Base-by-base conservation (phyloP, 2,329 filamentous ascomycete genomes). In the Hypoxylon sp. region DNA sequence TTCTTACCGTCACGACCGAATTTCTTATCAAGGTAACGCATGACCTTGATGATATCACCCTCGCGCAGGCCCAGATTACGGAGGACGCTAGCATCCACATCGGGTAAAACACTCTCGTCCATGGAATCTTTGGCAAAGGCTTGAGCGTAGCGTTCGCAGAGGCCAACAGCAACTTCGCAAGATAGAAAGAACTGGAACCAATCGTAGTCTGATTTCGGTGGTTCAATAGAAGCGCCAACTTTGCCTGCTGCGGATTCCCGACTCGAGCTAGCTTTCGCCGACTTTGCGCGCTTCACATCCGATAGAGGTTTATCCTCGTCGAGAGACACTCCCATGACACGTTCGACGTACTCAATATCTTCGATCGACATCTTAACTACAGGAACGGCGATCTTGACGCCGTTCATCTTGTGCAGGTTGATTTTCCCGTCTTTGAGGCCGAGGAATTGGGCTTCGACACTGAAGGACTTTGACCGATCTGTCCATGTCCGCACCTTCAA, bases 121-220 rank as follows among this genome's bases (percentile, higher is more conserved):
- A 99, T 97, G 16, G 92, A 94, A 67, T 99, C 94, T 66, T 87
- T 87, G 36, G 83, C 72, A 67, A 99, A 99, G 2, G 91, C 90
- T 66, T 91, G 89, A 1, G 92, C 87, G 67, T 99, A 99, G 45
- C 94, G 84, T 73, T 97, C 93, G 71, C 94, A 99, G 34, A 96
- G 86, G 51, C 95, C 90, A 37, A 93, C 90, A 32, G 91, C 88
- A 63, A 97, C 91, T 35, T 96, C 93, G 69, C 91, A 95, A 57
- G 87, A 86, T 29, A 99, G 76, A 78, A 99, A 99, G 75, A 99
- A 97, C 68, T 97, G 91, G 67, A 99, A 99, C 94, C 94, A 99
- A 70, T 99, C 94, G 69, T 97, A 96, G 36, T 94, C 87, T 1
- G 88, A 79, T 70, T 86, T 87, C 15, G 74, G 70, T 35, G 77